A percentile compares a stretch with the other conserved stretches of the same genome.
Conservation (phyloP, 2,329 filamentous ascomycete genomes). For the Penicillium sp. region DNA sequence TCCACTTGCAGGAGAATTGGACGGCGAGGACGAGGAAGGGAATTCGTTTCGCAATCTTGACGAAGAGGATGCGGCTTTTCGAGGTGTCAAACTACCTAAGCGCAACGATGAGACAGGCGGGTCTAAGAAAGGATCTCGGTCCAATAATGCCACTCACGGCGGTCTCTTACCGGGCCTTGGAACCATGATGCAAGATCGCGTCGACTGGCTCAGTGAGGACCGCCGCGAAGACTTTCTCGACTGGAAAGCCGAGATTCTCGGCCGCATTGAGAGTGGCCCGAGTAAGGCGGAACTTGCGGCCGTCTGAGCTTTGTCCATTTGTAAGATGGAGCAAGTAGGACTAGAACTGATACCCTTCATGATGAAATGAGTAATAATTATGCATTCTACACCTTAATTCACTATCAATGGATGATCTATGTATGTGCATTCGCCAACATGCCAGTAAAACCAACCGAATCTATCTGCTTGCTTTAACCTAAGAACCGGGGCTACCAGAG, state of each 20-base stretch:
- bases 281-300: conserved; percentile 14
- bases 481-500: conserved; percentile 6
- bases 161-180: conserved; percentile 48
- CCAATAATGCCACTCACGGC: conserved; percentile 25
- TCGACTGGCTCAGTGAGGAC: conserved; percentile 50
- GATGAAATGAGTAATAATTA: conserved; percentile 4
- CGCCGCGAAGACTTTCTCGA: conserved; percentile 41
- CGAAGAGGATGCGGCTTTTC: conserved; percentile 28
- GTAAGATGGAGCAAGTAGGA: neutral
- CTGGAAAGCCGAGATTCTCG: conserved; percentile 47
- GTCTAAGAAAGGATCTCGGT: conserved; percentile 8
- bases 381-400: neutral
- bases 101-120: conserved; percentile 21
- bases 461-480: conserved; percentile 2
- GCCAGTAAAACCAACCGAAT: neutral
- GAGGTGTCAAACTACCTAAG: conserved; percentile 25
- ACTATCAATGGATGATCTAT: neutral
- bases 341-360: conserved; percentile 22
- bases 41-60: conserved; percentile 35
- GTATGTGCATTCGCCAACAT: neutral
- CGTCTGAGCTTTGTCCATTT: conserved; percentile 9
- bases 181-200: conserved; percentile 52
- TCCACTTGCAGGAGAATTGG: conserved; percentile 37
- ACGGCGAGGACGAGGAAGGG: conserved; percentile 36
- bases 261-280: conserved; percentile 36